These are phyloP conservation scores for Amanita pseudoporphyria DNA, from an alignment of 768 basidiomycete genomes.

Conservation along the genomic window DNA sequence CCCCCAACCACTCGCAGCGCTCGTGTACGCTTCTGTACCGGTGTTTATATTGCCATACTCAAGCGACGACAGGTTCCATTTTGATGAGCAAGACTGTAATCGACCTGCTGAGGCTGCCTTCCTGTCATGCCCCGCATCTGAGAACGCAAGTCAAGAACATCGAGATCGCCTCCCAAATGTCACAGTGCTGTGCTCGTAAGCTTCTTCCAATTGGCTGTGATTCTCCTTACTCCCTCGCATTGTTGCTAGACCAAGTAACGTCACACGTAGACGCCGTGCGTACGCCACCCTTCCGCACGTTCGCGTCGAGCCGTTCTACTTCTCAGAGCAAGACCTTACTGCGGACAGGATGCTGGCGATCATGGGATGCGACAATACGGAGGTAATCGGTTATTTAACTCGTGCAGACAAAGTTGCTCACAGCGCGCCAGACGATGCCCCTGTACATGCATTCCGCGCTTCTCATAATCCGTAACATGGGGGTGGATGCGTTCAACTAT, in stretches of 20 bases:
- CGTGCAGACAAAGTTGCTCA: not conserved
- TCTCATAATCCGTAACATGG: constrained; percentile 8
- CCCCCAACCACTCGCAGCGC: constrained; percentile 34
- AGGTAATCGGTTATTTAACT: not conserved
- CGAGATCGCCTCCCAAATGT: constrained; percentile 6
- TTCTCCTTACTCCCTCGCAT: not conserved
- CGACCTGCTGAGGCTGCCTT: constrained; percentile 13
- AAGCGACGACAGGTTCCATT: too few relatives aligned
- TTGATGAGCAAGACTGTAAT: too few relatives aligned
- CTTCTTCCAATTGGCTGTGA: not conserved
- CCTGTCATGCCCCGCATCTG: constrained; percentile 1
- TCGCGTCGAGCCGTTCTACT: constrained; percentile 28
- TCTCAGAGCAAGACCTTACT: constrained; percentile 37
- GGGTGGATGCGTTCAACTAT: constrained; percentile 1
- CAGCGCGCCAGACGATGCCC: constrained; percentile 8
- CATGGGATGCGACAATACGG: constrained; percentile 29
- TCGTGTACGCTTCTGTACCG: constrained; percentile 19
- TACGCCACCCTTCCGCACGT: constrained; percentile 17
- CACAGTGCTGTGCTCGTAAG: constrained; percentile 12
- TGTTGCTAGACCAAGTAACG: constrained; percentile 9
- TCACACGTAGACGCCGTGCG: constrained; percentile 7
- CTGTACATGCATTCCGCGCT: constrained; percentile 13
- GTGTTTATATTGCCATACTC: not conserved
- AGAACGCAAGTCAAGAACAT: not conserved
- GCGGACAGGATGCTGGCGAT: constrained; percentile 40